These are phyloP conservation scores for Proliferodiscus dingleyae DNA, from an alignment of 2,329 filamentous ascomycete species.

Conservation along the genomic window DNA sequence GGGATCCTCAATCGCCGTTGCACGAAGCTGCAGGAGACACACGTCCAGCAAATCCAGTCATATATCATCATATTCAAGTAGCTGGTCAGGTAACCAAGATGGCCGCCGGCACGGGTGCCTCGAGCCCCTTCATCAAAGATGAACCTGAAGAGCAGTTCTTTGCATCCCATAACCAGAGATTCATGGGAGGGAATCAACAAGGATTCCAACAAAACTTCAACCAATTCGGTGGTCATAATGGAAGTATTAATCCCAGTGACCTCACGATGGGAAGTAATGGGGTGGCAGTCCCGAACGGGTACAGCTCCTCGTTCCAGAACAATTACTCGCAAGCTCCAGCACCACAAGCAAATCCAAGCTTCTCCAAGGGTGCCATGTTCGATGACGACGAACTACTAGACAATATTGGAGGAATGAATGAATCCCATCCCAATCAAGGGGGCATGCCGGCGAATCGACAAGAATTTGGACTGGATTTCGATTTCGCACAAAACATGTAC, in stretches of 20 bases:
- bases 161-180: constrained; percentile 29
- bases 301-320: constrained; percentile 57
- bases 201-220: constrained; percentile 40
- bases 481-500: constrained; percentile 51
- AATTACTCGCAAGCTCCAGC: constrained; percentile 49
- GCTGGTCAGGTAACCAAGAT: constrained; percentile 25
- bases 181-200: constrained; percentile 28
- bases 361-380: constrained; percentile 73
- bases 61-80: constrained; percentile 12
- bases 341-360: constrained; percentile 59
- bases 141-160: constrained; percentile 60
- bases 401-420: constrained; percentile 48
- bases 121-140: constrained; percentile 61
- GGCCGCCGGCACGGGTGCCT: constrained; percentile 33
- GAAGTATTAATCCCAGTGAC: constrained; percentile 77
- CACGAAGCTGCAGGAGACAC: constrained; percentile 14
- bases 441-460: constrained; percentile 50
- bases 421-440: constrained; percentile 35
- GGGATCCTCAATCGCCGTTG: constrained; percentile 17
- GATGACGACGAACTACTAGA: constrained; percentile 87
- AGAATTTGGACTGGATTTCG: constrained; percentile 54
- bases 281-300: constrained; percentile 41
- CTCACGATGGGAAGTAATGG: constrained; percentile 65
- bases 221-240: constrained; percentile 37
- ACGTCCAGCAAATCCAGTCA: constrained; percentile 13